A percentile compares a stretch with the other conserved stretches of the same genome.
These are phyloP conservation scores for Lachancea nothofagi DNA, from an alignment of 805 yeast genomes.

Conservation along the genomic window DNA sequence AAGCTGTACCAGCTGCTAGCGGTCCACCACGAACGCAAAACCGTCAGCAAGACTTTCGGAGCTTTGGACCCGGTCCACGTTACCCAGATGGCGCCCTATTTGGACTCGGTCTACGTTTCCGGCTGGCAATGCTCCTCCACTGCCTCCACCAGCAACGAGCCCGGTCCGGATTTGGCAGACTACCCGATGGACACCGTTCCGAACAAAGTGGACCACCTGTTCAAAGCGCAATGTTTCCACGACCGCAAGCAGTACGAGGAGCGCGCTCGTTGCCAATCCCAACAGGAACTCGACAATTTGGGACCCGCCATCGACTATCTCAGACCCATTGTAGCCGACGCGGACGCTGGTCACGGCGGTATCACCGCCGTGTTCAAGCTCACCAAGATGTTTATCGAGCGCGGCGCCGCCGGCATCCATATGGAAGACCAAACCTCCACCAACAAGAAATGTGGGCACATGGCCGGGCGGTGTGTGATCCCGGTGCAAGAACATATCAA, in stretches of 20 bases:
- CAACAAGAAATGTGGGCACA: slow-evolving; percentile 97
- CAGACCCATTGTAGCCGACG: slow-evolving; percentile 95
- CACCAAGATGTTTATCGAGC: slow-evolving; percentile 92
- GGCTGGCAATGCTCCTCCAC: slow-evolving; percentile 99
- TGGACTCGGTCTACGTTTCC: slow-evolving; percentile 87
- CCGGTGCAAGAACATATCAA: slow-evolving; percentile 97
- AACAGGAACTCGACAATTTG: slow-evolving; percentile 62
- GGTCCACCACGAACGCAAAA: slow-evolving; percentile 51
- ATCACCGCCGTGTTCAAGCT: slow-evolving; percentile 92
- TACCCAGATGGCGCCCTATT: slow-evolving; percentile 92
- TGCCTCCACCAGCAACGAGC: slow-evolving; percentile 95
- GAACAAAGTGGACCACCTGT: slow-evolving; percentile 93
- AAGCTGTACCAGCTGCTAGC: slow-evolving; percentile 66
- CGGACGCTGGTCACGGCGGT: slow-evolving; percentile 99
- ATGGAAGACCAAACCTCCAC: slow-evolving; percentile 99
- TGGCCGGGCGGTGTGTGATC: slow-evolving; percentile 97
- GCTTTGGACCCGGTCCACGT: slow-evolving; percentile 95
- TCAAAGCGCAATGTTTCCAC: slow-evolving; percentile 95
- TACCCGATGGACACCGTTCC: slow-evolving; percentile 99
- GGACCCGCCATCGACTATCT: slow-evolving; percentile 76
- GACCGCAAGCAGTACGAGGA: slow-evolving; percentile 94
- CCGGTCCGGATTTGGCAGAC: slow-evolving; percentile 97
- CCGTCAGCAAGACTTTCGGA: slow-evolving; percentile 82
- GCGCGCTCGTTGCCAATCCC: slow-evolving; percentile 48
- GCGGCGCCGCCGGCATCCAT: slow-evolving; percentile 98